phyloP scores from a whole-genome alignment of 2,329 filamentous ascomycete species.

The Fusarium sp. region DNA sequence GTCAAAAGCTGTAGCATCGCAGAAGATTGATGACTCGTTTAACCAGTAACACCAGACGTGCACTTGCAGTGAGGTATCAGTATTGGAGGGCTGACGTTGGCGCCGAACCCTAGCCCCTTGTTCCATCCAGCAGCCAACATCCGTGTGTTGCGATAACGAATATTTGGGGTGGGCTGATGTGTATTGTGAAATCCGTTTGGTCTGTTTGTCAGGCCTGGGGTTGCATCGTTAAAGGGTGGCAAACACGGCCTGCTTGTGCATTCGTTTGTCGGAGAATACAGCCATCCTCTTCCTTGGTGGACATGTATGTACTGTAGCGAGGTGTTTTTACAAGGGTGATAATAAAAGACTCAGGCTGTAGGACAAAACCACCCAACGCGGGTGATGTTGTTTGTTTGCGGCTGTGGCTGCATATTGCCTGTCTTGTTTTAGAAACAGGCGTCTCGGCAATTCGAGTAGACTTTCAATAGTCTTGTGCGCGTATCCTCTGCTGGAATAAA shows the following conservation, averaged over 20 bases:
- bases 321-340: not conserved
- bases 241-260: conserved; percentile 4
- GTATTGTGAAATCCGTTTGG: not conserved
- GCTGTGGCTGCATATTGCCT: conserved; percentile 16
- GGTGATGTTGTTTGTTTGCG: conserved; percentile 19
- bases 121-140: not conserved
- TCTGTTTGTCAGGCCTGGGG: conserved; percentile 6
- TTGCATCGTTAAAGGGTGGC: conserved; percentile 22
- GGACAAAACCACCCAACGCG: conserved; percentile 4
- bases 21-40: not conserved
- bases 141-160: conserved; percentile 5
- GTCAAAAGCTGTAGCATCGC: not conserved
- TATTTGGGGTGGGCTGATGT: conserved; percentile 11
- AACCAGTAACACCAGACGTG: not conserved
- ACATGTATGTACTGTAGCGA: not conserved
- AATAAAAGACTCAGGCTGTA: not conserved
- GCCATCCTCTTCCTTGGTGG: not conserved
- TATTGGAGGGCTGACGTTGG: conserved; percentile 4
- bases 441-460: conserved; percentile 21
- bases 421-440: conserved; percentile 4
- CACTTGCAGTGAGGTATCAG: not conserved
- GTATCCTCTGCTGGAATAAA: conserved; percentile 13
- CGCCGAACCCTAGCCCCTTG: conserved; percentile 1
- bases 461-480: conserved; percentile 15
- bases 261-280: conserved; percentile 25